phyloP scores from a whole-genome alignment of 257 asterid species.

The Primulina huaijiensis region DNA sequence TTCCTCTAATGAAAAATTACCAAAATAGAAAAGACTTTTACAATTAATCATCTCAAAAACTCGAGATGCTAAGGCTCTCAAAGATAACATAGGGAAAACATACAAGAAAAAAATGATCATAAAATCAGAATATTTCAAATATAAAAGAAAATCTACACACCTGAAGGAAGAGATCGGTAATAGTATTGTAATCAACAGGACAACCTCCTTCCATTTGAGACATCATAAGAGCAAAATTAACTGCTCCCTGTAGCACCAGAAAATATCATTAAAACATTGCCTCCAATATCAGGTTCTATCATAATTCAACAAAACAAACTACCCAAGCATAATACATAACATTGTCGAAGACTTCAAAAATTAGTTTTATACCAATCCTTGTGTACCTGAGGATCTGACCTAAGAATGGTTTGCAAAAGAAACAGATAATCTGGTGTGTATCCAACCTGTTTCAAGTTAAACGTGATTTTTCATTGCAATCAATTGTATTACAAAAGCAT shows the following conservation, averaged over 20 bases:
- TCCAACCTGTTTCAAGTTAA: slow-evolving; percentile 72
- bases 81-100: slow-evolving; percentile 6
- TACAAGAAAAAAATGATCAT: background rate
- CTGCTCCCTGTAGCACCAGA: slow-evolving; percentile 78
- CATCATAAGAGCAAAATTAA: slow-evolving; percentile 99
- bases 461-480: slow-evolving; percentile 9
- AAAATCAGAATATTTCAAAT: slow-evolving; percentile 8
- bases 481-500: background rate
- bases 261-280: slow-evolving; percentile 9
- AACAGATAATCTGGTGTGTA: slow-evolving; percentile 95
- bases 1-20: slow-evolving; percentile 63
- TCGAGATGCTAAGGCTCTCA: slow-evolving; percentile 3
- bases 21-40: slow-evolving; percentile 12
- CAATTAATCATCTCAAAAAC: slow-evolving; percentile 18
- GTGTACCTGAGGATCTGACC: slow-evolving; percentile 97
- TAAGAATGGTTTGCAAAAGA: slow-evolving; percentile 97
- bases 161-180: slow-evolving; percentile 98
- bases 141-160: slow-evolving; percentile 32
- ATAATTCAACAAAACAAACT: background rate
- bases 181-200: slow-evolving; percentile 96
- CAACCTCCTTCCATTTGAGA: slow-evolving; percentile 99
- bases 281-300: slow-evolving; percentile 11
- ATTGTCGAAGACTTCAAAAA: background rate
- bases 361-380: slow-evolving; percentile 9
- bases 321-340: background rate